Conservation (phyloP, 2,329 filamentous ascomycete species). For the Microdochium bolleyi region DNA sequence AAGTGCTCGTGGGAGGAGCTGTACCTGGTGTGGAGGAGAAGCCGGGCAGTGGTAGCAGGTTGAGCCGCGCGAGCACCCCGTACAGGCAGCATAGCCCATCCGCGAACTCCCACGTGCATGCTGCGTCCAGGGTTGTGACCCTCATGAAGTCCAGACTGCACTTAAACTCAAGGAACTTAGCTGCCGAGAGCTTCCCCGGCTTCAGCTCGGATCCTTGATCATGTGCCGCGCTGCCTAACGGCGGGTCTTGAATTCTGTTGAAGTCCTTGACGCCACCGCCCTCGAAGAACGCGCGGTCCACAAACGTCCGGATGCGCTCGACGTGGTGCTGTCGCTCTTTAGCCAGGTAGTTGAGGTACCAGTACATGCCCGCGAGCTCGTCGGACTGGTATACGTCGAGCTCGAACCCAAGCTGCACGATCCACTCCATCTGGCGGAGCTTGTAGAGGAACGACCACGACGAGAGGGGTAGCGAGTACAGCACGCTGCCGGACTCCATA, state of each 20-base stretch:
- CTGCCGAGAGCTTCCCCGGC: constrained; percentile 4
- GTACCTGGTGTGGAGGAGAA: not conserved
- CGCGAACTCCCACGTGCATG: constrained; percentile 51
- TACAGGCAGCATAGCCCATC: constrained; percentile 56
- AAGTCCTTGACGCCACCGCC: constrained; percentile 10
- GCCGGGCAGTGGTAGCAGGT: constrained; percentile 37
- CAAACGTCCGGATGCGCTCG: constrained; percentile 64
- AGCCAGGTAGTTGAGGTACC: constrained; percentile 71
- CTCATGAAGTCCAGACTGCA: constrained; percentile 48
- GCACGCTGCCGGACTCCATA: constrained; percentile 26
- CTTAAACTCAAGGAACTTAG: constrained; percentile 33
- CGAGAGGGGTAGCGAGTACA: constrained; percentile 64
- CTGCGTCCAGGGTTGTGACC: constrained; percentile 55
- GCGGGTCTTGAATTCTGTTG: not conserved
- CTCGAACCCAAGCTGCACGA: constrained; percentile 90
- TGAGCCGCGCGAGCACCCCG: constrained; percentile 52
- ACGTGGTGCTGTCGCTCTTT: constrained; percentile 61
- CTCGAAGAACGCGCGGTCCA: constrained; percentile 31
- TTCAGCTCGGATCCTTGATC: not conserved
- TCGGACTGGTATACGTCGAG: constrained; percentile 81
- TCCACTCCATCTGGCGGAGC: constrained; percentile 77
- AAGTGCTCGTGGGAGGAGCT: not conserved
- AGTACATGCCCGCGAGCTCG: constrained; percentile 85
- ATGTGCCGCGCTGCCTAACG: not conserved
- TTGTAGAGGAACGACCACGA: constrained; percentile 91